Evolutionary conservation across 805 yeast species (phyloP).

Genomic region (Kluyveromyces siamensis): DNA sequence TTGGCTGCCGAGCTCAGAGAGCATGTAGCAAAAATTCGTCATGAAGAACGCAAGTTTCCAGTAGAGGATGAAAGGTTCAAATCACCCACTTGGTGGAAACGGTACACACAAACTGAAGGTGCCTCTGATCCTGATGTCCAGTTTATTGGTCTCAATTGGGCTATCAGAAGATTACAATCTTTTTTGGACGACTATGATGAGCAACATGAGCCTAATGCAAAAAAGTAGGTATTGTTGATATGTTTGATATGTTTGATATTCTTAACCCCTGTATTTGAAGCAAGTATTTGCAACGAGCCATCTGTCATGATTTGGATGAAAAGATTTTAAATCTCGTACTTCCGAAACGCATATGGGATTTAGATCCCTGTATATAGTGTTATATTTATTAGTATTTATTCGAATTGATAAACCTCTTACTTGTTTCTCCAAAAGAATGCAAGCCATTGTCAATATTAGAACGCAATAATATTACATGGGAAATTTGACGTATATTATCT

Average conservation of each 20-base stretch:
- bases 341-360: not conserved
- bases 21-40: slow-evolving; percentile 44
- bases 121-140: slow-evolving; percentile 55
- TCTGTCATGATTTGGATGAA: not conserved
- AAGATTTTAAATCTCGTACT: not conserved
- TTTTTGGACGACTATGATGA: slow-evolving; percentile 24
- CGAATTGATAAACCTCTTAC: not conserved
- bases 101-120: slow-evolving; percentile 57
- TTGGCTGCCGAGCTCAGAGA: slow-evolving; percentile 63
- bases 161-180: slow-evolving; percentile 59
- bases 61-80: slow-evolving; percentile 64
- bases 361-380: not conserved
- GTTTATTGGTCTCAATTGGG: slow-evolving; percentile 79
- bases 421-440: no score
- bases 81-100: slow-evolving; percentile 66
- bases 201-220: not conserved
- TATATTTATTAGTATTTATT: no score
- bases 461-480: no score
- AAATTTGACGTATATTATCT: no score
- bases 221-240: not conserved
- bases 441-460: no score
- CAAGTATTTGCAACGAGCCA: not conserved
- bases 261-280: not conserved
- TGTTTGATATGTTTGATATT: not conserved
- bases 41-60: slow-evolving; percentile 33